A percentile compares a stretch with the other conserved stretches of the same genome.
Conservation (phyloP, 371 early-diverging fungal species). For the Batrachochytrium dendrobatidis region DNA sequence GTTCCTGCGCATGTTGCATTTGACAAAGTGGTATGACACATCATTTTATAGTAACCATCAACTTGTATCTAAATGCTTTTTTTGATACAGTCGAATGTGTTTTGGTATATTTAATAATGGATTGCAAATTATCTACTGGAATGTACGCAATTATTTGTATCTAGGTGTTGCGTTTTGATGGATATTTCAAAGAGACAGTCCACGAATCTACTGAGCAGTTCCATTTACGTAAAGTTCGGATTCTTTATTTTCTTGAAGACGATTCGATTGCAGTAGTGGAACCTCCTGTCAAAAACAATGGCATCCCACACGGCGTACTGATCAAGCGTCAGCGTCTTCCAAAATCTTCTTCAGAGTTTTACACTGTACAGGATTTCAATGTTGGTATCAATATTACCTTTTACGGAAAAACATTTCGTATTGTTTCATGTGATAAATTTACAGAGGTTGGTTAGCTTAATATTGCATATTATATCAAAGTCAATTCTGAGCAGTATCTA, state of each 20-base stretch:
- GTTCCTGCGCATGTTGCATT: conserved; percentile 45
- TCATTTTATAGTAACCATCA: not conserved
- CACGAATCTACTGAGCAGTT: conserved; percentile 45
- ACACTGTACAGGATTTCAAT: conserved; percentile 40
- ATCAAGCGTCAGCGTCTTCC: conserved; percentile 49
- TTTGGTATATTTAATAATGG: conserved; percentile 5
- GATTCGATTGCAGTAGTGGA: conserved; percentile 52
- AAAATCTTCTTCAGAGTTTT: conserved; percentile 34
- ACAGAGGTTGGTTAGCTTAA: conserved; percentile 33
- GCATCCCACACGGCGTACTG: conserved; percentile 49
- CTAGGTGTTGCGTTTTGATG: conserved; percentile 46
- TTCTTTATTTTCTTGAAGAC: conserved; percentile 51
- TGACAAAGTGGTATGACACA: conserved; percentile 42
- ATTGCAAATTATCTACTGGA: not conserved
- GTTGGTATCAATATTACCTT: conserved; percentile 42
- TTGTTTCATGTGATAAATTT: conserved; percentile 46
- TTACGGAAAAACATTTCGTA: conserved; percentile 46
- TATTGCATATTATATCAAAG: conserved; percentile 1
- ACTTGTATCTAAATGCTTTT: too few species aligned
- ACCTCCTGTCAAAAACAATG: conserved; percentile 45
- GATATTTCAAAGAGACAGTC: conserved; percentile 47
- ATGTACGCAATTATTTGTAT: too few species aligned
- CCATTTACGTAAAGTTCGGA: conserved; percentile 41
- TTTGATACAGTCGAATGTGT: not conserved
- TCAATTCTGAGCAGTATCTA: conserved; percentile 5